Percentiles rank a stretch among this genome's conserved stretches.
These are phyloP conservation scores for Olyra latifolia DNA, from an alignment of 176 grass and related monocot genomes.

Conservation along the genomic window DNA sequence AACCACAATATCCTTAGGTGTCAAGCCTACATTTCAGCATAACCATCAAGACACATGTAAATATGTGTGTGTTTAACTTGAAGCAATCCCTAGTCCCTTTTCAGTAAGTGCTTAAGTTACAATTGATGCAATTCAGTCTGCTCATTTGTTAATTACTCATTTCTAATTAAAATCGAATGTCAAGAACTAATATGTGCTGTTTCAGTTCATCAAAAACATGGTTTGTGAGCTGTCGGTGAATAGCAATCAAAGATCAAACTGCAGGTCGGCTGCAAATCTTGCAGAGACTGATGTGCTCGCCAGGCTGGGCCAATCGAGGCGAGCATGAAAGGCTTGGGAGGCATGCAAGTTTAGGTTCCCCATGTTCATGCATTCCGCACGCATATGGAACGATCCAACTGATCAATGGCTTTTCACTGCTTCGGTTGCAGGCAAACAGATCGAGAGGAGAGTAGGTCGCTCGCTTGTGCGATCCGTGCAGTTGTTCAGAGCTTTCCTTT, in stretches of 20 bases:
- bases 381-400: background rate
- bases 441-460: background rate
- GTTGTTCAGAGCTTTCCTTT: background rate
- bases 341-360: background rate
- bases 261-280: background rate
- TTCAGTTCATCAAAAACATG: background rate
- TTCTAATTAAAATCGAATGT: no score
- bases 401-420: background rate
- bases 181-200: no score
- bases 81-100: background rate
- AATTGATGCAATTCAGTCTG: background rate
- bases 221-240: background rate
- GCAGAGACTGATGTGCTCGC: background rate
- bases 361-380: background rate
- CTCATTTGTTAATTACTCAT: background rate
- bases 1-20: background rate
- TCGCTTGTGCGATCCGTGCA: background rate
- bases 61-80: constrained; percentile 3
- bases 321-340: background rate
- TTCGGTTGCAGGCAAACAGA: background rate
- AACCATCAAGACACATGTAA: constrained; percentile 1
- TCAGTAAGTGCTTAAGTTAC: background rate
- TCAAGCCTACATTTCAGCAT: constrained; percentile 19
- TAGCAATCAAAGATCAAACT: background rate
- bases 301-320: constrained; percentile 27